A percentile compares a stretch with the other conserved stretches of the same genome.
Evolutionary conservation across 768 basidiomycete genomes (phyloP).

Genomic region (Tricholomella constricta): DNA sequence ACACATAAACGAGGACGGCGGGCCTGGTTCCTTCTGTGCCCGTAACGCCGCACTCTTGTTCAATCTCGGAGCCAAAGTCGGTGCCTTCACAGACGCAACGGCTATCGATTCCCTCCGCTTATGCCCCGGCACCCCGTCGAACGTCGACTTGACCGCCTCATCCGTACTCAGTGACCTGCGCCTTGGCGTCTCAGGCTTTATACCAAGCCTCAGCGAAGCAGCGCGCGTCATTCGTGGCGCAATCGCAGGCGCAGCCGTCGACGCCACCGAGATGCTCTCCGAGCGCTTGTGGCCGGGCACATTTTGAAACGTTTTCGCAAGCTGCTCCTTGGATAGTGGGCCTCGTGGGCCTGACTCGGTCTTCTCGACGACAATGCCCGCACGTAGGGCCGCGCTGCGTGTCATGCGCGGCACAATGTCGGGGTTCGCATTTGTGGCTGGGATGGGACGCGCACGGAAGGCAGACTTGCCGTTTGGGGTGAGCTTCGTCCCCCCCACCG

Average conservation of each 20-base stretch:
- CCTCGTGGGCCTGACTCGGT: constrained; percentile 45
- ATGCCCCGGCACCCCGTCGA: constrained; percentile 84
- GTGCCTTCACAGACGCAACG: constrained; percentile 68
- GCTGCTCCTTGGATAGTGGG: constrained; percentile 61
- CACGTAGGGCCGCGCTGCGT: constrained; percentile 71
- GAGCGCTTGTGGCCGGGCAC: constrained; percentile 83
- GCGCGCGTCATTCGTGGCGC: constrained; percentile 79
- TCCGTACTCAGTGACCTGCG: constrained; percentile 38
- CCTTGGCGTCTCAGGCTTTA: constrained; percentile 41
- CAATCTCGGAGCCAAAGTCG: constrained; percentile 66
- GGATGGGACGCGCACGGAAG: constrained; percentile 72
- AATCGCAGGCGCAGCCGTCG: constrained; percentile 69
- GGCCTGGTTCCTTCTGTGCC: constrained; percentile 57
- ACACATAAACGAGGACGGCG: constrained; percentile 75
- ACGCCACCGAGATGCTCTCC: constrained; percentile 69
- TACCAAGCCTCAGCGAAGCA: constrained; percentile 66
- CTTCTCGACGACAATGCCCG: constrained; percentile 53
- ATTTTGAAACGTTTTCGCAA: constrained; percentile 67
- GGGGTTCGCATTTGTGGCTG: constrained; percentile 59
- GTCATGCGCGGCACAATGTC: constrained; percentile 79
- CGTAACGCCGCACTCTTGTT: constrained; percentile 80
- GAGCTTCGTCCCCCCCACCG: constrained; percentile 41
- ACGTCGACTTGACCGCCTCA: constrained; percentile 47
- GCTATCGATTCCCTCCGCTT: constrained; percentile 76
- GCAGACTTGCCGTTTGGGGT: constrained; percentile 45